phyloP scores from a whole-genome alignment of 192 early-diverging fungal genomes.

The Neocallimastix lanati region DNA sequence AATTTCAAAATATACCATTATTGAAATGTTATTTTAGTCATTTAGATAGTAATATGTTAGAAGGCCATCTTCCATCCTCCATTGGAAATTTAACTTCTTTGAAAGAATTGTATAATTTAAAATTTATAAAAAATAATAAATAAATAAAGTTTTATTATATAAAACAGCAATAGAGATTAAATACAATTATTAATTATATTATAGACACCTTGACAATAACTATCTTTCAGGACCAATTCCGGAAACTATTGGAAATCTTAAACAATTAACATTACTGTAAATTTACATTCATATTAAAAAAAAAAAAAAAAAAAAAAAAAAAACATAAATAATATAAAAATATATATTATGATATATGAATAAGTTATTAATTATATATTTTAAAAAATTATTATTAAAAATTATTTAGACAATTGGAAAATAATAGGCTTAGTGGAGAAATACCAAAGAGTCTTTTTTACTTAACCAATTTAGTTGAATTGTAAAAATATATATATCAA shows the following conservation, averaged over 20 bases:
- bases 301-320: too few species aligned
- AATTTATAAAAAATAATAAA: too few species aligned
- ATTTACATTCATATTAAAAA: too few species aligned
- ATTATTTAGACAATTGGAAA: background rate
- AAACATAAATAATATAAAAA: too few species aligned
- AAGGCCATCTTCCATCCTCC: background rate
- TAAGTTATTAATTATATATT: too few species aligned
- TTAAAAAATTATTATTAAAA: too few species aligned
- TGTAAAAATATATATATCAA: background rate
- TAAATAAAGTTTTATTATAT: too few species aligned
- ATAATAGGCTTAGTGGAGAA: background rate
- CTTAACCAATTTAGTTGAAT: background rate
- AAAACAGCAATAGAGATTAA: too few species aligned
- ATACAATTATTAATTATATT: too few species aligned
- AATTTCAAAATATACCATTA: too few species aligned
- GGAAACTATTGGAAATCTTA: background rate
- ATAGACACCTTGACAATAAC: background rate
- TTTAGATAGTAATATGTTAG: background rate
- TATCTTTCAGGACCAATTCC: background rate
- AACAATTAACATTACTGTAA: background rate
- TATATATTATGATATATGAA: too few species aligned
- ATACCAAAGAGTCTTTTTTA: background rate
- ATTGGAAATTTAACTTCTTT: background rate
- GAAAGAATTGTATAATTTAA: background rate
- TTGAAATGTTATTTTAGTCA: too few species aligned